phyloP scores from a whole-genome alignment of 345 rosid species.

The Gynandropsis gynandra region DNA sequence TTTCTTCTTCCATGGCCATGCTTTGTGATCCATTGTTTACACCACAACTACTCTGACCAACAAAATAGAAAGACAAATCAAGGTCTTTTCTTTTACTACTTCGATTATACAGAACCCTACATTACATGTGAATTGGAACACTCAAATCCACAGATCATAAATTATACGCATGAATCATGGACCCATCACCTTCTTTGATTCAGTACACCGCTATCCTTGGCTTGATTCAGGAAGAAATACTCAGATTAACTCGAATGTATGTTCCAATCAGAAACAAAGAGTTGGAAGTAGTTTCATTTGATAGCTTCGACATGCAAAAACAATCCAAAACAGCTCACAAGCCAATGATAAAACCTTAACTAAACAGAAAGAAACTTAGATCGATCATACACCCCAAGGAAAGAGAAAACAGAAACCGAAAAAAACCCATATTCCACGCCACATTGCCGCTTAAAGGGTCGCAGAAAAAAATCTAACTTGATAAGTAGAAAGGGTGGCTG shows the following conservation, averaged over 20 bases:
- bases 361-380: slow-evolving; percentile 19
- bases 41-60: slow-evolving; percentile 17
- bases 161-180: background rate
- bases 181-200: background rate
- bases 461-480: background rate
- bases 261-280: slow-evolving; percentile 13
- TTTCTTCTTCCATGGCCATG: slow-evolving; percentile 89
- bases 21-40: slow-evolving; percentile 56
- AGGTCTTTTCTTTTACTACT: background rate
- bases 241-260: no score
- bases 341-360: slow-evolving; percentile 17
- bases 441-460: slow-evolving; percentile 16
- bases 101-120: background rate
- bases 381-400: slow-evolving; percentile 5
- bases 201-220: background rate
- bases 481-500: background rate
- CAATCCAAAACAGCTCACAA: slow-evolving; percentile 1
- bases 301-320: slow-evolving; percentile 25
- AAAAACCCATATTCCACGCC: background rate
- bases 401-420: slow-evolving; percentile 12
- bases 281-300: slow-evolving; percentile 12
- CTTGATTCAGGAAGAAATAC: background rate
- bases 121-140: no score
- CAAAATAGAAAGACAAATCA: slow-evolving; percentile 1
- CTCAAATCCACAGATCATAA: background rate